Evolutionary conservation across 129 eudicot genomes (phyloP).

Genomic region (Kitagawia praeruptora): DNA sequence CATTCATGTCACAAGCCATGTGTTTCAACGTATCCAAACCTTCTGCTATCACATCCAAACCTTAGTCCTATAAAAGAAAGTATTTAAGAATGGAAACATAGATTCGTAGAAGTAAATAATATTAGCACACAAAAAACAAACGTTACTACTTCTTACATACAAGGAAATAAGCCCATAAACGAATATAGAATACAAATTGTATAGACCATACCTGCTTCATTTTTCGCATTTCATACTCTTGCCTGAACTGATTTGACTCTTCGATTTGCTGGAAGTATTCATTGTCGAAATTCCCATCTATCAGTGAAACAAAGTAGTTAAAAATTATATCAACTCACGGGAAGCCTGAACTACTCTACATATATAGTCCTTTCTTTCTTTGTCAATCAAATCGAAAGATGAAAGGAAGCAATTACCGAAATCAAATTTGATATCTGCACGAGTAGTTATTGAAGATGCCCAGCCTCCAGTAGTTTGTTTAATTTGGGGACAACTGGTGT

Average conservation of each 20-base stretch:
- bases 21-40: conserved; percentile 62
- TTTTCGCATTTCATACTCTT: conserved; percentile 86
- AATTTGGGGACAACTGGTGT: conserved; percentile 78
- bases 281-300: conserved; percentile 74
- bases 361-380: not conserved
- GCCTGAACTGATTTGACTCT: conserved; percentile 78
- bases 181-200: not conserved
- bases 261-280: conserved; percentile 83
- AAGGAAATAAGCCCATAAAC: not conserved
- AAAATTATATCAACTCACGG: not conserved
- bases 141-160: not conserved
- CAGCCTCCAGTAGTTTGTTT: conserved; percentile 69
- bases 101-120: not conserved
- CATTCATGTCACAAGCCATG: conserved; percentile 85
- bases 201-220: conserved; percentile 39
- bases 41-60: conserved; percentile 60
- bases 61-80: conserved; percentile 42
- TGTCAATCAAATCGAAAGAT: not conserved
- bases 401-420: conserved; percentile 35
- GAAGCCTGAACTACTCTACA: not conserved
- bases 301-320: conserved; percentile 8
- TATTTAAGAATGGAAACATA: not conserved
- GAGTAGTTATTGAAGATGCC: conserved; percentile 77
- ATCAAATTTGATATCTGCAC: conserved; percentile 76
- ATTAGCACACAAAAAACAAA: not conserved